Evolutionary conservation across 768 basidiomycete genomes (phyloP).

Genomic region (Jaapia argillacea): DNA sequence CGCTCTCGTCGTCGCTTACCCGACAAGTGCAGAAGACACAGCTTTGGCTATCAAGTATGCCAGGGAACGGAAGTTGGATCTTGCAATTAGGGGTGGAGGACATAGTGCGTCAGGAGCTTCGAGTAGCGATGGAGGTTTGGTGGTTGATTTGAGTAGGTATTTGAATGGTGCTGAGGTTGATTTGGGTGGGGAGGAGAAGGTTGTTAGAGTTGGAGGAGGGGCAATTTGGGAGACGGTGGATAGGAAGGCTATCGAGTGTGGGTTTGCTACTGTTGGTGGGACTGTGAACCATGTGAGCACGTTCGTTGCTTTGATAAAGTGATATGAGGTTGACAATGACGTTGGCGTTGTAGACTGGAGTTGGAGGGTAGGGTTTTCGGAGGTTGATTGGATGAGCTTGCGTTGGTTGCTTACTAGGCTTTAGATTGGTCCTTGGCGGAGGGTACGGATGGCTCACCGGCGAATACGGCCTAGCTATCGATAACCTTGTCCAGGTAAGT

Average conservation of each 20-base stretch:
- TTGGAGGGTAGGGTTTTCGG: too few relatives aligned
- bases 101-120: slow-evolving; percentile 35
- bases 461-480: slow-evolving; percentile 29
- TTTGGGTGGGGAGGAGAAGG: slow-evolving; percentile 22
- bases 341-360: slow-evolving; percentile 8
- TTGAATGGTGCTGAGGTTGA: slow-evolving; percentile 29
- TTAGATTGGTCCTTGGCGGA: slow-evolving; percentile 11
- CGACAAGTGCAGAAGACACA: too few relatives aligned
- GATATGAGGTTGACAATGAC: background rate
- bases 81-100: slow-evolving; percentile 39
- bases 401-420: too few relatives aligned
- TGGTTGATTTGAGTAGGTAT: slow-evolving; percentile 41
- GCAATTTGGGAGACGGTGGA: slow-evolving; percentile 39
- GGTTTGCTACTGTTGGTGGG: slow-evolving; percentile 36
- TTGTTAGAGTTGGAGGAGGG: slow-evolving; percentile 37
- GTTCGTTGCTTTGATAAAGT: background rate
- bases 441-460: slow-evolving; percentile 10
- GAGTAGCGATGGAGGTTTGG: slow-evolving; percentile 37
- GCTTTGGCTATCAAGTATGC: slow-evolving; percentile 18
- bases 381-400: too few relatives aligned
- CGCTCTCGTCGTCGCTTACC: too few relatives aligned
- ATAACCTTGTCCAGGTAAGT: slow-evolving; percentile 36
- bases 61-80: slow-evolving; percentile 18
- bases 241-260: slow-evolving; percentile 28
- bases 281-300: slow-evolving; percentile 38